Base-by-base conservation (phyloP, 192 early-diverging fungal species). In the Coemansia sp. region DNA sequence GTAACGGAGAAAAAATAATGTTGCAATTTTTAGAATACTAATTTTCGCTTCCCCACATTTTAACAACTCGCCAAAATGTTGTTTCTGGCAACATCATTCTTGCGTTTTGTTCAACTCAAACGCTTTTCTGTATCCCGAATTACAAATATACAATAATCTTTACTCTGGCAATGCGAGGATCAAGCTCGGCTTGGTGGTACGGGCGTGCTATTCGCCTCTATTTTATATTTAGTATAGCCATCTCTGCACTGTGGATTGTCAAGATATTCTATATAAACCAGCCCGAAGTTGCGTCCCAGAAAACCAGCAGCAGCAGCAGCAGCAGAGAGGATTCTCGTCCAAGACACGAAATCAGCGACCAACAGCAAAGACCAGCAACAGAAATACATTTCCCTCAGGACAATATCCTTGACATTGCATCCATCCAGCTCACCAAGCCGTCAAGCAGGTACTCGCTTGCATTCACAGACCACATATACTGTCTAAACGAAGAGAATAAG, bases 401-500 rank as follows among this genome's bases (percentile, higher is more conserved):
- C 12, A 41, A 33, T 38, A 18, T 33, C 6, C n/a, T 56, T n/a
- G 38, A 64, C 35, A 67, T 55, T 10, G 21, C 35, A 18, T 53
- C 56, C 2, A 20, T 78, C 6, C 53, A 66, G 41, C 46, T 78
- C 7, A 34, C 52, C 5, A 39, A 2, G 16, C 69, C 69, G 0
- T 23, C 63, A 7, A 66, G 5, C 1, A 44, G 66, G 21, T 72
- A 73, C 24, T 24, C 61, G 14, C 68, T 56, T 6, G 74, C 74
- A 12, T 82, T 68, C 34, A 73, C 75, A 60, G 71, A 77, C 63
- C 79, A 82, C 68, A 71, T 82, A 11, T 82, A 82, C 62, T 82
- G 79, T 60, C 23, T 82, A 24, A 76, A 71, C 75, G 46, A 67
- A 48, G 18, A 38, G 21, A 55, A 24, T 21, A 33, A 45, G 20